Percentiles rank a stretch among this genome's conserved stretches.
Conservation (phyloP, 1,284 basidiomycete species). For the Rhodofomes roseus region DNA sequence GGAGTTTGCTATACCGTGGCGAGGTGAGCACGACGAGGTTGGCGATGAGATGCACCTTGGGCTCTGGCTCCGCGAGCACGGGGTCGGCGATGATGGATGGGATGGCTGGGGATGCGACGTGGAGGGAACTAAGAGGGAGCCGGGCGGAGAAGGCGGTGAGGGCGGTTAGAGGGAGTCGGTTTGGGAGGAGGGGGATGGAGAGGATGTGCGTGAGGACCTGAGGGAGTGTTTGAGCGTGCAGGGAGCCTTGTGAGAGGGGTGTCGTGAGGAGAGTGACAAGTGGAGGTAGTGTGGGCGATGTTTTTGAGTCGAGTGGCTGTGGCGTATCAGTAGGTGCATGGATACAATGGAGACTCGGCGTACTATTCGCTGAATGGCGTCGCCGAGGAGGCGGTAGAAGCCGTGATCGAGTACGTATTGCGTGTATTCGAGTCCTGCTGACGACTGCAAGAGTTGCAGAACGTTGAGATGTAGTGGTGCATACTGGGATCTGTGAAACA, state of each 20-base stretch:
- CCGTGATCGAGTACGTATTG: slow-evolving; percentile 40
- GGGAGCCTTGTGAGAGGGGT: slow-evolving; percentile 32
- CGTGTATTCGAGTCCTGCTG: slow-evolving; percentile 26
- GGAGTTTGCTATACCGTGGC: slow-evolving; percentile 48
- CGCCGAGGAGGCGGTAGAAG: slow-evolving; percentile 36
- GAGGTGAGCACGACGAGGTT: slow-evolving; percentile 62
- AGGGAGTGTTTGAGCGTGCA: slow-evolving; percentile 24
- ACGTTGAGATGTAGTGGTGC: slow-evolving; percentile 38
- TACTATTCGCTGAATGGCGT: slow-evolving; percentile 27
- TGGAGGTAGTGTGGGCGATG: slow-evolving; percentile 37
- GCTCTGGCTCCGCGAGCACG: slow-evolving; percentile 21
- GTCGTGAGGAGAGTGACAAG: slow-evolving; percentile 39
- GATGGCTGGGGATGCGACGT: slow-evolving; percentile 26
- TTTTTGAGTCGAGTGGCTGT: slow-evolving; percentile 40
- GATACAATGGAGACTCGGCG: slow-evolving; percentile 3
- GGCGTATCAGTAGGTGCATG: neutral
- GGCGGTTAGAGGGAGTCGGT: slow-evolving; percentile 56
- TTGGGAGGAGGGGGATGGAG: slow-evolving; percentile 61
- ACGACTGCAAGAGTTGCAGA: slow-evolving; percentile 35
- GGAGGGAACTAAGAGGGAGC: slow-evolving; percentile 40
- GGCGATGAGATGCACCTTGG: slow-evolving; percentile 56
- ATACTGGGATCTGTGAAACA: slow-evolving; percentile 32
- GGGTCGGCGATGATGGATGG: slow-evolving; percentile 22
- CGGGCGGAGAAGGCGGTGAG: slow-evolving; percentile 42
- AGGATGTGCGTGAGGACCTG: slow-evolving; percentile 48